Evolutionary conservation across 139 green algal genomes (phyloP), one percentile per base, ranked within the genome.

Genomic region (Picochlorum sp.): DNA sequence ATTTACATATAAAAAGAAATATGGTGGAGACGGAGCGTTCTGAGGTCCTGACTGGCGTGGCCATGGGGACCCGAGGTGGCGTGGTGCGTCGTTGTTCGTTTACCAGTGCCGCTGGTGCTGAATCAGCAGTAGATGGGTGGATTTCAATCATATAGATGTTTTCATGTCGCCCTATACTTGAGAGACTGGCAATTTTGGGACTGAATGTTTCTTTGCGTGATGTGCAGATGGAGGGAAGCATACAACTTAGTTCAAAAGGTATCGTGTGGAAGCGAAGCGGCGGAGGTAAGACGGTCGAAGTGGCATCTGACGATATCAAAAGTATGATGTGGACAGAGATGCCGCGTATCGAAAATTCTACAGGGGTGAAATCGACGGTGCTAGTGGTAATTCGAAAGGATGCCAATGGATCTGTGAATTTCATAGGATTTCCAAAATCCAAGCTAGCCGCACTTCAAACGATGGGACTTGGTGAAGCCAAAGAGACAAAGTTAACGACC

Each of bases 401-500:
- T 44, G 69, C 75, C 1, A 74, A 66, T 1, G 51, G 56, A 2
- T 70, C 71, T 3, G 45, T 82, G n/a, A 79, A 81, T 37, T 92
- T 95, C 56, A 49, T 84, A 20, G 87, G 87, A 21, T 92, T 95
- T 65, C 64, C 79, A 10, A 80, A 92, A 2, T 74, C 81, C 75
- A 84, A 78, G 6, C 10, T 71, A 14, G 49, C 49, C 14, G 51
- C 44, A 6, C 38, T 66, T 26, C 16, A 59, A 14, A 54, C 21
- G 0, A 23, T 20, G 18, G 34, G 14, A 10, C 13, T 60, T 14
- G 21, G n/a, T 11, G 9, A 13, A 34, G 23, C 64, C 11, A 21
- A 41, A 34, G 64, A 70, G 26, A 13, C 11, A 2, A 13, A 56
- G 8, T 16, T 34, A 9, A 18, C 64, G 16, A 16, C 32, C 10